Percentiles rank a stretch among this genome's conserved stretches.
phyloP scores from a whole-genome alignment of 164 flowering plant genomes.

The Stephania yunnanensis region DNA sequence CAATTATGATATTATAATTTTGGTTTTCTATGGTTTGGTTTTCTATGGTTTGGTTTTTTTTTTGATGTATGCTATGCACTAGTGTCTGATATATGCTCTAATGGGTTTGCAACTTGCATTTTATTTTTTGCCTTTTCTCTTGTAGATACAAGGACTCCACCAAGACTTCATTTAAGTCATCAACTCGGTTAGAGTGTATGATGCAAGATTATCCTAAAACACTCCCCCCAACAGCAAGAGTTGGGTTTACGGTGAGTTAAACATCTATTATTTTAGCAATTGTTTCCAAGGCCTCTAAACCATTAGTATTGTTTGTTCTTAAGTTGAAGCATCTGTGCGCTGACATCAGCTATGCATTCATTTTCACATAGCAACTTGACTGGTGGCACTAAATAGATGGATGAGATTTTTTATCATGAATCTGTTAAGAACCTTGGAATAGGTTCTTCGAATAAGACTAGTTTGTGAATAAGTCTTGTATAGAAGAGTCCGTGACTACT shows the following conservation, averaged over 20 bases:
- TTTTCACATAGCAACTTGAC: no score
- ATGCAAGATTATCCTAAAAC: conserved; percentile 99
- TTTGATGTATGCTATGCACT: background rate
- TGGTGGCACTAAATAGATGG: background rate
- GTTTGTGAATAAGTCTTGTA: no score
- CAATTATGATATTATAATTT: background rate
- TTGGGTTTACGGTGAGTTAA: conserved; percentile 87
- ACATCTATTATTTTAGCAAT: background rate
- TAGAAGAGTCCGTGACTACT: no score
- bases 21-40: background rate
- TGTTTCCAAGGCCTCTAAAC: background rate
- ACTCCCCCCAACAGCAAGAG: conserved; percentile 84
- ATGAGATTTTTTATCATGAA: background rate
- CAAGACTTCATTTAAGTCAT: conserved; percentile 88
- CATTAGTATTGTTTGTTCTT: background rate
- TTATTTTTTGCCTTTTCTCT: background rate
- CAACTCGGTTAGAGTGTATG: conserved; percentile 98
- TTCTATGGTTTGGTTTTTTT: background rate
- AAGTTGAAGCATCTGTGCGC: background rate
- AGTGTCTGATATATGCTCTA: background rate
- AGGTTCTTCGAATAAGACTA: no score
- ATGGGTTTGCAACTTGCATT: background rate
- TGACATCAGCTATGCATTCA: no score
- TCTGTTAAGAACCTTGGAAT: no score
- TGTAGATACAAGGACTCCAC: conserved; percentile 85